Conservation (phyloP, 805 yeast species). For the Starmerella apicola region DNA sequence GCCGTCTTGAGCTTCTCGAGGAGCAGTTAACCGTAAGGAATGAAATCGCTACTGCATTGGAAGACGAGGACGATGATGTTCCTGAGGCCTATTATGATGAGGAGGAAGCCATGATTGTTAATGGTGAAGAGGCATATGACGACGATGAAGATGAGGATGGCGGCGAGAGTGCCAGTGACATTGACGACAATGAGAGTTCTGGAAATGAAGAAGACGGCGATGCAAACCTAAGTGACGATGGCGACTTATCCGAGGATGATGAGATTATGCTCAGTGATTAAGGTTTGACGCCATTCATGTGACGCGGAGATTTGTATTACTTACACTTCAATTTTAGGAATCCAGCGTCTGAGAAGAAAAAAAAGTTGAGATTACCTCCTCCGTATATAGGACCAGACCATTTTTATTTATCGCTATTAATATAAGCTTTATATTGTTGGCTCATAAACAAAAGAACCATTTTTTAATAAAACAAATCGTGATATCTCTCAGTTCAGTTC, state of each 20-base stretch:
- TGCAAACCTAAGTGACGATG: slow-evolving; percentile 21
- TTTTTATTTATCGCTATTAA: too few relatives aligned
- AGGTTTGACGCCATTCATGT: too few relatives aligned
- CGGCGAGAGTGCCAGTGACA: slow-evolving; percentile 30
- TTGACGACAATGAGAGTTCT: slow-evolving; percentile 29
- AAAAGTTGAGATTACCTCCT: too few relatives aligned
- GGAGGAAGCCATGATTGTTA: slow-evolving; percentile 31
- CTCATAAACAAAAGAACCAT: too few relatives aligned
- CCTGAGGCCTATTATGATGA: slow-evolving; percentile 31
- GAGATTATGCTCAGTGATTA: slow-evolving; percentile 18
- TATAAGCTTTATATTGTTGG: too few relatives aligned
- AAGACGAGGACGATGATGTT: slow-evolving; percentile 28
- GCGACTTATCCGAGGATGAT: slow-evolving; percentile 23
- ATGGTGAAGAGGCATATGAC: slow-evolving; percentile 37
- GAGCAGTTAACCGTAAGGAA: slow-evolving; percentile 63
- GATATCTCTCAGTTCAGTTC: too few relatives aligned
- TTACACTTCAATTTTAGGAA: too few relatives aligned
- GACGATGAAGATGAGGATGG: slow-evolving; percentile 26
- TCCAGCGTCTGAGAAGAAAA: too few relatives aligned
- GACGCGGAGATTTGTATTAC: too few relatives aligned
- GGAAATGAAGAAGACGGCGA: slow-evolving; percentile 26
- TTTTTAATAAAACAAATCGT: too few relatives aligned
- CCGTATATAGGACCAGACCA: too few relatives aligned
- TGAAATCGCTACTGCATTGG: slow-evolving; percentile 31
- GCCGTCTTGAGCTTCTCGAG: slow-evolving; percentile 63